A percentile compares a stretch with the other conserved stretches of the same genome.
Conservation (phyloP, 2,329 filamentous ascomycete species). For the Phialocephala sp. region DNA sequence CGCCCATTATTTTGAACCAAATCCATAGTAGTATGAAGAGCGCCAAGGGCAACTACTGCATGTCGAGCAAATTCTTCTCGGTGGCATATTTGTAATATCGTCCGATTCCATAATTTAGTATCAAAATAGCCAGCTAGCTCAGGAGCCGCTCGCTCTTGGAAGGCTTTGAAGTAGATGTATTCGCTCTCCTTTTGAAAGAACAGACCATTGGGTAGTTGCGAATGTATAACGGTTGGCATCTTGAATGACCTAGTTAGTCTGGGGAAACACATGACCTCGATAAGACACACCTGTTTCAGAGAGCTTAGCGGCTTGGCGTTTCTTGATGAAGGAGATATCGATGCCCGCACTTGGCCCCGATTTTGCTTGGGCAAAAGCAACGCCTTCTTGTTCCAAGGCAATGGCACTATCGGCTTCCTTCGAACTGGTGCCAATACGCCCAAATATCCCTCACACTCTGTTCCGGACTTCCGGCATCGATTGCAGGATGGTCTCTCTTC, state of each 20-base stretch:
- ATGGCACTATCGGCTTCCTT: neutral
- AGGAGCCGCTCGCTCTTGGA: constrained; percentile 5
- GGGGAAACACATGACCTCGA: neutral
- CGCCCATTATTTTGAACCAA: neutral
- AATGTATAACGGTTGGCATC: neutral
- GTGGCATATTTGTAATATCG: constrained; percentile 23
- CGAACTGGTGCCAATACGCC: neutral
- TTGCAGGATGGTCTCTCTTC: constrained; percentile 6
- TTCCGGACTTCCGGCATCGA: neutral
- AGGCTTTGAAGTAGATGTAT: constrained; percentile 8
- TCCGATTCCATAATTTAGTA: constrained; percentile 13
- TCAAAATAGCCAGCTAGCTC: constrained; percentile 19
- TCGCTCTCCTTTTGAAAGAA: constrained; percentile 11
- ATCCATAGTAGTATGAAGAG: constrained; percentile 2
- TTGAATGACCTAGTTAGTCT: neutral
- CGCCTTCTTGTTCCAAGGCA: constrained; percentile 4
- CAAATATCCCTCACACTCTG: constrained; percentile 9
- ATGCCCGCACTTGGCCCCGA: neutral
- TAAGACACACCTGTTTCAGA: neutral
- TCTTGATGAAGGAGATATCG: neutral
- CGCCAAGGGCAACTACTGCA: constrained; percentile 13
- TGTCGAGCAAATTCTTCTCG: constrained; percentile 13
- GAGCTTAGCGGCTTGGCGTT: neutral
- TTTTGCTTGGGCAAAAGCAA: neutral
- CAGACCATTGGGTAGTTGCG: neutral